Conservation (phyloP, 345 rosid species). For the Clarkia xantiana region DNA sequence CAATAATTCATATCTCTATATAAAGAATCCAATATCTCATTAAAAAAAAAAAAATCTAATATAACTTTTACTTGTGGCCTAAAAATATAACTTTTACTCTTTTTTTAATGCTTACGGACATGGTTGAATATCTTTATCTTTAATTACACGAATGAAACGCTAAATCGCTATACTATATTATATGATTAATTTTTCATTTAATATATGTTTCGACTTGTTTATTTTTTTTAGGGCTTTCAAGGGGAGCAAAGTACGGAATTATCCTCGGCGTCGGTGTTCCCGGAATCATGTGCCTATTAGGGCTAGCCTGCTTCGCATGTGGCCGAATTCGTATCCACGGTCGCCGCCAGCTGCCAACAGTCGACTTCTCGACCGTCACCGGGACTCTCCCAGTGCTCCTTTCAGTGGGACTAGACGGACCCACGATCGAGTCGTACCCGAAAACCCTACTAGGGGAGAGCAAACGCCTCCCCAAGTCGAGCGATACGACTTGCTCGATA, state of each 20-base stretch:
- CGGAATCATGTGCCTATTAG: constrained; percentile 6
- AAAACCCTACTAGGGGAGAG: constrained; percentile 26
- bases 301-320: constrained; percentile 9
- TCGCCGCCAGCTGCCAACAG: not conserved
- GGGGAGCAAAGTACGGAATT: constrained; percentile 12
- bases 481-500: constrained; percentile 1
- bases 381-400: not conserved
- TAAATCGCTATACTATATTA: no score
- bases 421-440: constrained; percentile 12
- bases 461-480: not conserved
- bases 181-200: not conserved
- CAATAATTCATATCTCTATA: no score
- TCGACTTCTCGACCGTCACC: not conserved
- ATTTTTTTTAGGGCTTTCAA: constrained; percentile 8
- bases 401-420: constrained; percentile 3
- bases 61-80: no score
- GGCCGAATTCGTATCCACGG: not conserved
- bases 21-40: no score
- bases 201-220: not conserved
- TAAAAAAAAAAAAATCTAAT: no score
- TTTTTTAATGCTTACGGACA: no score
- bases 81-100: no score
- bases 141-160: no score
- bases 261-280: constrained; percentile 10
- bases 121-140: no score